phyloP scores from a whole-genome alignment of 768 basidiomycete genomes.

The Suillus plorans region DNA sequence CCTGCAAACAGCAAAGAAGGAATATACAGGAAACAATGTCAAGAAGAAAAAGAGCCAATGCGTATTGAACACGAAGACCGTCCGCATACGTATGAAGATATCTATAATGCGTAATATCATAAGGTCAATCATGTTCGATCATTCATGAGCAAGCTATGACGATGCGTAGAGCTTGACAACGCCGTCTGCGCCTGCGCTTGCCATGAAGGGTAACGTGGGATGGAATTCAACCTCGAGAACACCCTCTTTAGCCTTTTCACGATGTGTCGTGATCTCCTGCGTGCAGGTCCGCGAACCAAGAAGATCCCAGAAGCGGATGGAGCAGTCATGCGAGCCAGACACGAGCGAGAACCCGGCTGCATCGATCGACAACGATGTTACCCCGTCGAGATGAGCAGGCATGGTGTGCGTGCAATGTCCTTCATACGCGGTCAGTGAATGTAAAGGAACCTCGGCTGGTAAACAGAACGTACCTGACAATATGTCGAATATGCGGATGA shows the following conservation, averaged over 20 bases:
- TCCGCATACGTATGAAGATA: conserved; percentile 22
- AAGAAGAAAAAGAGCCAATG: conserved; percentile 11
- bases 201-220: conserved; percentile 80
- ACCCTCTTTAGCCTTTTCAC: conserved; percentile 88
- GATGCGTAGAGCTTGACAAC: conserved; percentile 90
- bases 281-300: conserved; percentile 76
- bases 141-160: conserved; percentile 47
- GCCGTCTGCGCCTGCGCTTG: conserved; percentile 94
- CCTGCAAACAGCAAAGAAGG: conserved; percentile 5
- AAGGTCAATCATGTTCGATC: background rate
- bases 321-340: conserved; percentile 92
- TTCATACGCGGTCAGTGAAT: conserved; percentile 25
- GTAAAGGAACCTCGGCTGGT: background rate
- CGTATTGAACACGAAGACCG: conserved; percentile 23
- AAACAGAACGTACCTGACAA: conserved; percentile 57
- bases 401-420: conserved; percentile 89
- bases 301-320: conserved; percentile 92
- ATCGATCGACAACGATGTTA: conserved; percentile 89
- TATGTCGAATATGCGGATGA: conserved; percentile 87
- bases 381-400: conserved; percentile 86
- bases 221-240: conserved; percentile 88
- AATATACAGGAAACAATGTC: conserved; percentile 6
- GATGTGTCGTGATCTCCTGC: conserved; percentile 88
- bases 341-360: conserved; percentile 84
- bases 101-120: conserved; percentile 19